A percentile compares a stretch with the other conserved stretches of the same genome.
Conservation (phyloP, 106 monocot species). For the Phalaenopsis aphrodite region DNA sequence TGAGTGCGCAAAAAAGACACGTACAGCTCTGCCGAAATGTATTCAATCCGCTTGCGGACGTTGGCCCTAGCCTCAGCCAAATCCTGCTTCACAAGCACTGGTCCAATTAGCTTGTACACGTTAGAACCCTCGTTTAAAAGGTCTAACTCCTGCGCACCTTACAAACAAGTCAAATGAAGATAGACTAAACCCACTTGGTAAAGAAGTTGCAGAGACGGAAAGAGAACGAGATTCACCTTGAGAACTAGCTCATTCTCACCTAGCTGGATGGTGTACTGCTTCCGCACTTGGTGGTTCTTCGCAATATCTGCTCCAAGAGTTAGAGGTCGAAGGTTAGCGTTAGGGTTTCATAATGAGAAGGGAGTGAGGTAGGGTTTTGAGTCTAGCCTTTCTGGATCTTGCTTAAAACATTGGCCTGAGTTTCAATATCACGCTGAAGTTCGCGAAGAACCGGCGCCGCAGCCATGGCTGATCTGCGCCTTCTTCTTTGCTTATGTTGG, state of each 20-base stretch:
- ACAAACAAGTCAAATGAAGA: not conserved
- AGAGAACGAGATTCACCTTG: constrained; percentile 27
- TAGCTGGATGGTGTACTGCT: constrained; percentile 96
- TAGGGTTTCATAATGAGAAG: constrained; percentile 6
- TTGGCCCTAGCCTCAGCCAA: constrained; percentile 89
- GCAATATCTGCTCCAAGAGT: constrained; percentile 44
- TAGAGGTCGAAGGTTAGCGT: constrained; percentile 11
- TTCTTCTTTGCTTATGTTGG: not conserved
- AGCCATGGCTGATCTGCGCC: constrained; percentile 8
- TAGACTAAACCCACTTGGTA: not conserved
- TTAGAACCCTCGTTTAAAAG: constrained; percentile 64
- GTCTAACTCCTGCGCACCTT: constrained; percentile 53
- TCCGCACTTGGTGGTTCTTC: constrained; percentile 90
- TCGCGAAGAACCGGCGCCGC: constrained; percentile 43
- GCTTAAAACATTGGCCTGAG: constrained; percentile 62
- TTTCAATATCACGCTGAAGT: constrained; percentile 66
- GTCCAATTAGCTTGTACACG: constrained; percentile 93
- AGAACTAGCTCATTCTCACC: constrained; percentile 97
- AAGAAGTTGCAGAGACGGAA: not conserved
- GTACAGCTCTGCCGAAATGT: constrained; percentile 85
- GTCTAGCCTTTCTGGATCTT: constrained; percentile 77
- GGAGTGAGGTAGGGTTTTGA: not conserved
- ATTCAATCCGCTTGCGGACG: constrained; percentile 81
- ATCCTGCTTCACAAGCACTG: constrained; percentile 92
- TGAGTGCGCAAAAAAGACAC: not conserved